Evolutionary conservation across 164 flowering plant genomes (phyloP).

Genomic region (Stephania japonica): DNA sequence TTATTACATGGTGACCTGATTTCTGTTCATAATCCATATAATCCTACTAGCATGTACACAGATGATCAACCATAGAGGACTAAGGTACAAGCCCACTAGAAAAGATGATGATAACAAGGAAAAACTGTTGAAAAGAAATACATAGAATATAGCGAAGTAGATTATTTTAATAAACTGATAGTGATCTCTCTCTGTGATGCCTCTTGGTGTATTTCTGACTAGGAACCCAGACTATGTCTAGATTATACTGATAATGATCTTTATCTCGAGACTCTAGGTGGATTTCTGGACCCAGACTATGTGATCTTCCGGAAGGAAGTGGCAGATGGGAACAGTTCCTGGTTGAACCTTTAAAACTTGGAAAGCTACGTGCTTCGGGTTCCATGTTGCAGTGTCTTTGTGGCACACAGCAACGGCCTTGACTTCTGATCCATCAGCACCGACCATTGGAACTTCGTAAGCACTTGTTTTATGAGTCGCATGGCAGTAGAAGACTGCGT

Average conservation of each 20-base stretch:
- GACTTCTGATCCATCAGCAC: slow-evolving; percentile 24
- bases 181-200: no score
- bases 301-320: slow-evolving; percentile 30
- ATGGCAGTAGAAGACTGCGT: slow-evolving; percentile 34
- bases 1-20: neutral
- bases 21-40: neutral
- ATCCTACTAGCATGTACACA: slow-evolving; percentile 2
- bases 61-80: neutral
- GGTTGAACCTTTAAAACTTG: slow-evolving; percentile 34
- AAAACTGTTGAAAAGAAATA: neutral
- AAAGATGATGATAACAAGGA: neutral
- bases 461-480: slow-evolving; percentile 17
- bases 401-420: slow-evolving; percentile 30
- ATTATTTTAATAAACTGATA: neutral
- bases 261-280: neutral
- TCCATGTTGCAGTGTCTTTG: slow-evolving; percentile 30
- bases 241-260: no score
- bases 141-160: neutral
- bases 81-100: slow-evolving; percentile 2
- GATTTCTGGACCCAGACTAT: slow-evolving; percentile 21
- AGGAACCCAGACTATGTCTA: no score
- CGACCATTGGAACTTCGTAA: slow-evolving; percentile 24
- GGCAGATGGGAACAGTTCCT: slow-evolving; percentile 35
- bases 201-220: no score
- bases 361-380: slow-evolving; percentile 33